These are phyloP conservation scores for Thalia dealbata DNA, from an alignment of 176 grass and related monocot species.

Conservation along the genomic window DNA sequence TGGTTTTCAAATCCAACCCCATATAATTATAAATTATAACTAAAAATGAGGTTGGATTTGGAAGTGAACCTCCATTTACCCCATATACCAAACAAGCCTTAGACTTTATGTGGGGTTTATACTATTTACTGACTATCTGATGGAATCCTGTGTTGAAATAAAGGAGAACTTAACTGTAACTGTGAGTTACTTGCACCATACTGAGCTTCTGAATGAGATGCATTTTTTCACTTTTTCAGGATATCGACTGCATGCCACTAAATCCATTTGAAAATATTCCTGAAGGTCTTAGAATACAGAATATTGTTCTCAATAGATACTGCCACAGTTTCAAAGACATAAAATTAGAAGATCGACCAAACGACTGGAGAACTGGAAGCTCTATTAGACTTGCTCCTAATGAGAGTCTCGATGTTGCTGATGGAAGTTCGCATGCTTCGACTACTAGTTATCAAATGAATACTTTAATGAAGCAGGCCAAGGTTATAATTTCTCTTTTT, in stretches of 20 bases:
- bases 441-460: conserved; percentile 49
- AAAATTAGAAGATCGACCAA: conserved; percentile 44
- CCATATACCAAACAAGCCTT: not conserved
- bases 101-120: not conserved
- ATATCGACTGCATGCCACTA: conserved; percentile 92
- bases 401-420: conserved; percentile 33
- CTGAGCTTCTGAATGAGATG: not conserved
- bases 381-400: conserved; percentile 33
- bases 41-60: no score
- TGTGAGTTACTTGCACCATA: not conserved
- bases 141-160: not conserved
- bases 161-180: not conserved
- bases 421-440: conserved; percentile 29
- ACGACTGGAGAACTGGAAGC: conserved; percentile 42
- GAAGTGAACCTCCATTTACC: no score
- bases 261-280: conserved; percentile 85
- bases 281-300: conserved; percentile 52
- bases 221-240: conserved; percentile 39
- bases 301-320: conserved; percentile 35
- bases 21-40: no score
- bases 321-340: conserved; percentile 42
- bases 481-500: conserved; percentile 34
- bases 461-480: conserved; percentile 53
- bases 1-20: no score
- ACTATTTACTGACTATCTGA: no score